These are phyloP conservation scores for Phlyctochytrium arcticum DNA, from an alignment of 192 early-diverging fungal genomes.

Conservation along the genomic window DNA sequence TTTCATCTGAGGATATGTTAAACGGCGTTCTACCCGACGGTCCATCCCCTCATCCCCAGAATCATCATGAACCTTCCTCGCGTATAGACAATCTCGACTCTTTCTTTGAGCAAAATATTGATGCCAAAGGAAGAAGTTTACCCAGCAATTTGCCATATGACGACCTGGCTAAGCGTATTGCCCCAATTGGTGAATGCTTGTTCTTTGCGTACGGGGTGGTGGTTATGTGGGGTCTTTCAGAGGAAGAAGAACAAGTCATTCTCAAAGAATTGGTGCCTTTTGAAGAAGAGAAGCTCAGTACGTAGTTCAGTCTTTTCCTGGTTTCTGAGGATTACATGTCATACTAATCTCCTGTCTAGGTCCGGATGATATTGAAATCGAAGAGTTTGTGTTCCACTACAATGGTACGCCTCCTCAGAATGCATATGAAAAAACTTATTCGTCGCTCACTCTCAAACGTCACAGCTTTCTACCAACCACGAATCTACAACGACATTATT, in stretches of 20 bases:
- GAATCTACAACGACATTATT: slow-evolving; percentile 86
- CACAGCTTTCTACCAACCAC: slow-evolving; percentile 46
- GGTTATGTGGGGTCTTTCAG: slow-evolving; percentile 94
- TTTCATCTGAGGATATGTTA: slow-evolving; percentile 2
- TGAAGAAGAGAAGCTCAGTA: slow-evolving; percentile 64
- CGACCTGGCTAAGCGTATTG: slow-evolving; percentile 33
- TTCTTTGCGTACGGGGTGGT: slow-evolving; percentile 93
- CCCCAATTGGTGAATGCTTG: slow-evolving; percentile 64
- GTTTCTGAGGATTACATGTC: not conserved
- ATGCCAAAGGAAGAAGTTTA: slow-evolving; percentile 21
- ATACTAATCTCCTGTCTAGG: not conserved
- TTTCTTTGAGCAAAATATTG: slow-evolving; percentile 40
- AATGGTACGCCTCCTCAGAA: slow-evolving; percentile 43
- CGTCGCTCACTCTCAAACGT: slow-evolving; percentile 9
- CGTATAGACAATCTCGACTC: slow-evolving; percentile 9
- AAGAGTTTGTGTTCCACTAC: slow-evolving; percentile 81
- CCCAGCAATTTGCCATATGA: slow-evolving; percentile 20
- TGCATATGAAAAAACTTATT: too few species aligned
- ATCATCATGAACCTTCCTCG: slow-evolving; percentile 1
- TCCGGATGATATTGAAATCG: slow-evolving; percentile 57
- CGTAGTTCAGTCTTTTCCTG: not conserved
- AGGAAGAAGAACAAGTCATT: slow-evolving; percentile 72
- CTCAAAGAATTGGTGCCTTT: slow-evolving; percentile 68
- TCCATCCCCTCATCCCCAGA: not conserved
- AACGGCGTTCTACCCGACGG: not conserved